Conservation (phyloP, 1,284 basidiomycete species). For the Trametes sp. region DNA sequence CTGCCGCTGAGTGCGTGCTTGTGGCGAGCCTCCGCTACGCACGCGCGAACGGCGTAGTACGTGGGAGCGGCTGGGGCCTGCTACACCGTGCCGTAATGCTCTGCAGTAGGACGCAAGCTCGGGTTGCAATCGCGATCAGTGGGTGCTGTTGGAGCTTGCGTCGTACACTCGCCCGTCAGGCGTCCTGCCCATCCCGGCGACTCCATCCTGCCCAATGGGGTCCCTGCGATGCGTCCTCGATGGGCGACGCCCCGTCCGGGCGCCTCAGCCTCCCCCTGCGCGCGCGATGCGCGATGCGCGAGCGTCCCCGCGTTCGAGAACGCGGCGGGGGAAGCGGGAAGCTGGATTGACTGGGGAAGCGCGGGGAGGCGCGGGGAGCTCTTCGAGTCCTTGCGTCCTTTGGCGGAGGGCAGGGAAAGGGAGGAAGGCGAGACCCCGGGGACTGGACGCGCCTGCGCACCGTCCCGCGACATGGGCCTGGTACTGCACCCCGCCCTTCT, state of each 20-base stretch:
- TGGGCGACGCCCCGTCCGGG: conserved; percentile 10
- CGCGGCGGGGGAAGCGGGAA: conserved; percentile 1
- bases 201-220: conserved; percentile 2
- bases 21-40: background rate
- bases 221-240: conserved; percentile 17
- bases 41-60: background rate
- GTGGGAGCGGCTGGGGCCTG: conserved; percentile 7
- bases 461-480: background rate
- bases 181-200: conserved; percentile 2
- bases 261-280: background rate
- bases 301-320: conserved; percentile 10
- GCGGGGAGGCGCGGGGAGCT: background rate
- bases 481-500: conserved; percentile 8
- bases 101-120: background rate
- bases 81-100: conserved; percentile 18
- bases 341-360: conserved; percentile 6
- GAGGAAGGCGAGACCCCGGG: conserved; percentile 17
- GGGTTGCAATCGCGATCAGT: conserved; percentile 12
- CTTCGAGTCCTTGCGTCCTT: background rate
- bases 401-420: conserved; percentile 8
- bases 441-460: conserved; percentile 12
- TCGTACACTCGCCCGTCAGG: conserved; percentile 2
- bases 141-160: conserved; percentile 16
- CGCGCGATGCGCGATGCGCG: background rate
- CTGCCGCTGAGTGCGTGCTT: background rate